Evolutionary conservation across 2,329 filamentous ascomycete species (phyloP).

Genomic region (Juglanconis sp.): DNA sequence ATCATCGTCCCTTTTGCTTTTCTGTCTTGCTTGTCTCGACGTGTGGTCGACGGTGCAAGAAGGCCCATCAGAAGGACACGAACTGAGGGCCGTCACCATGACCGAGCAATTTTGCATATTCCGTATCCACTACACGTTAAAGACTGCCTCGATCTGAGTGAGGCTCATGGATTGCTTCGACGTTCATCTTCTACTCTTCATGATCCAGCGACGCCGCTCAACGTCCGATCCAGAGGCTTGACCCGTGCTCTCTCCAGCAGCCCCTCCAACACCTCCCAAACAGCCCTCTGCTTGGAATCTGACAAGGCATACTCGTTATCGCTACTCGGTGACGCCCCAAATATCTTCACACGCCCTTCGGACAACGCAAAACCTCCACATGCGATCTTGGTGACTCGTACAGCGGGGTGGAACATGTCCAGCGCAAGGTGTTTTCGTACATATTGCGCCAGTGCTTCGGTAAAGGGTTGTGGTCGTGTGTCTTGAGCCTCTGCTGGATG

Average conservation of each 20-base stretch:
- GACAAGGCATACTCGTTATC: background rate
- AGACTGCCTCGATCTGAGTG: too few species aligned
- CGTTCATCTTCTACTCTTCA: too few species aligned
- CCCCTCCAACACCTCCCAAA: slow-evolving; percentile 11
- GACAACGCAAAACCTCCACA: slow-evolving; percentile 55
- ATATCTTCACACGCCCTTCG: slow-evolving; percentile 50
- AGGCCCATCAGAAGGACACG: too few species aligned
- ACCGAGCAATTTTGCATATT: too few species aligned
- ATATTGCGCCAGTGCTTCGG: slow-evolving; percentile 47
- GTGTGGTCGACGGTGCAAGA: too few species aligned
- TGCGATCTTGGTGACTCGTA: slow-evolving; percentile 49
- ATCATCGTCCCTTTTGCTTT: too few species aligned
- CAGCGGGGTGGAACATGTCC: slow-evolving; percentile 54
- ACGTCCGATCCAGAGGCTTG: background rate
- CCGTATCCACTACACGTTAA: too few species aligned
- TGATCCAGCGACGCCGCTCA: background rate
- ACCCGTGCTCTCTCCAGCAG: slow-evolving; percentile 10
- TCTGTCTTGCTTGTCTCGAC: too few species aligned
- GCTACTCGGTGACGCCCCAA: slow-evolving; percentile 18
- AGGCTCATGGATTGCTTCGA: too few species aligned
- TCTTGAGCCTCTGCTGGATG: background rate
- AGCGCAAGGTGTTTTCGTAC: slow-evolving; percentile 51
- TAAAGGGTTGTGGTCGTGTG: slow-evolving; percentile 40
- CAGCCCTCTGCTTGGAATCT: slow-evolving; percentile 8
- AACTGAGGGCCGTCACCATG: too few species aligned